Evolutionary conservation across 331 rosid species (phyloP), one percentile per base, ranked within the genome.

Genomic region (Cydonia oblonga): DNA sequence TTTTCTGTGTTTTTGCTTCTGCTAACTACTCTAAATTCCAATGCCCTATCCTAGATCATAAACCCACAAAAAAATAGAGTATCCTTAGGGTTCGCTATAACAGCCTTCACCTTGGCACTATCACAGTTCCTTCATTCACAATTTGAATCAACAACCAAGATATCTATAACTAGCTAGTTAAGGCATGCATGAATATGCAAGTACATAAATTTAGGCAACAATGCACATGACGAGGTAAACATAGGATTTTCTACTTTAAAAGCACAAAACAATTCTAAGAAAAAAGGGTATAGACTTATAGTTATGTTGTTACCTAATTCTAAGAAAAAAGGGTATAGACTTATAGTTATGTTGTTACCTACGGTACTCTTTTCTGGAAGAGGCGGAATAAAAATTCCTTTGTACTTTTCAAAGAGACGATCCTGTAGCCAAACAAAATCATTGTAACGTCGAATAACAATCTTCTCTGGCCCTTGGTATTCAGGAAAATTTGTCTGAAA

Each of bases 281-380:
- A 63, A 68, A 63, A 9, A 5, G 1, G 79, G 66, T n/a, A n/a
- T n/a, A n/a, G n/a, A n/a, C n/a, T n/a, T n/a, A n/a, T n/a, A n/a
- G n/a, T n/a, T n/a, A n/a, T n/a, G n/a, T n/a, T n/a, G n/a, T n/a
- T n/a, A n/a, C n/a, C n/a, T n/a, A n/a, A n/a, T n/a, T n/a, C n/a
- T n/a, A n/a, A n/a, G n/a, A n/a, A n/a, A n/a, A n/a, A n/a, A n/a
- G n/a, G n/a, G n/a, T n/a, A n/a, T n/a, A n/a, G n/a, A n/a, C n/a
- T n/a, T 9, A 71, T 3, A 26, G 65, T 35, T 19, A 58, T 72
- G 76, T 81, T 74, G 81, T 84, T 93, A 93, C 98, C 98, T 84
- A 91, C 98, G 70, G 97, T 92, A 89, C 96, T 93, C 83, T 93
- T 93, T 87, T 93, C 97, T 44, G 98, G 98, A 78, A 93, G 78